Conservation (phyloP, 208 protist species). For the Angomonas deanei region DNA sequence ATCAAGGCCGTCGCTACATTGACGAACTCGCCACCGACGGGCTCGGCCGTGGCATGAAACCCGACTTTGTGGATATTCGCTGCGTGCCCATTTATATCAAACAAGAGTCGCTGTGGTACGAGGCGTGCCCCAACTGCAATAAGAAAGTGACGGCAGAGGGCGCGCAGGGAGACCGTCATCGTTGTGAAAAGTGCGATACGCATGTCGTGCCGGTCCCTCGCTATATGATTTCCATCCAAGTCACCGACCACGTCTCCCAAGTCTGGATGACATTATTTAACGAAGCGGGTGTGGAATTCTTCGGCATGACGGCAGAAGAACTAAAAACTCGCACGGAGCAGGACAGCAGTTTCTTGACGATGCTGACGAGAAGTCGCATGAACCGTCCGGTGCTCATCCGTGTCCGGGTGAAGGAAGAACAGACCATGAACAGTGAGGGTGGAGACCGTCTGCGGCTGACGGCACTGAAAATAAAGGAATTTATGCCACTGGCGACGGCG, state of each 20-base stretch:
- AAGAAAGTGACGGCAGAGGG: constrained; percentile 87
- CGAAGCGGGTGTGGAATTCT: constrained; percentile 83
- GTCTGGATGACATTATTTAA: constrained; percentile 91
- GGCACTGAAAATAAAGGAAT: constrained; percentile 74
- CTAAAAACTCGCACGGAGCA: constrained; percentile 72
- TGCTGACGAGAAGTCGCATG: constrained; percentile 72
- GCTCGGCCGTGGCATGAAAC: constrained; percentile 68
- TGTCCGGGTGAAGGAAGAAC: constrained; percentile 86
- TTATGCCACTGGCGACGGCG: constrained; percentile 72
- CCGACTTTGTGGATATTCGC: constrained; percentile 85
- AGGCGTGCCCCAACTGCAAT: constrained; percentile 88
- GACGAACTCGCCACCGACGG: constrained; percentile 74
- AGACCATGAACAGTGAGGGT: constrained; percentile 29
- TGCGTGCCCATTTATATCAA: constrained; percentile 89
- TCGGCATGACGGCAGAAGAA: constrained; percentile 79
- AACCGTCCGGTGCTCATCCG: constrained; percentile 85
- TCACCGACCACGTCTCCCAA: constrained; percentile 84
- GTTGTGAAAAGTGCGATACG: constrained; percentile 88
- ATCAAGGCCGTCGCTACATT: constrained; percentile 82
- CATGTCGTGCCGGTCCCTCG: constrained; percentile 68
- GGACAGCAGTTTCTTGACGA: constrained; percentile 74
- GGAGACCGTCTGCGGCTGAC: constrained; percentile 78
- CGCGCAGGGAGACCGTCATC: constrained; percentile 67
- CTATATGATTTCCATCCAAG: constrained; percentile 84
- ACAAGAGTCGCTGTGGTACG: constrained; percentile 88